These are phyloP conservation scores for Jimgerdemannia lactiflua DNA, from an alignment of 192 early-diverging fungal species.

Conservation along the genomic window DNA sequence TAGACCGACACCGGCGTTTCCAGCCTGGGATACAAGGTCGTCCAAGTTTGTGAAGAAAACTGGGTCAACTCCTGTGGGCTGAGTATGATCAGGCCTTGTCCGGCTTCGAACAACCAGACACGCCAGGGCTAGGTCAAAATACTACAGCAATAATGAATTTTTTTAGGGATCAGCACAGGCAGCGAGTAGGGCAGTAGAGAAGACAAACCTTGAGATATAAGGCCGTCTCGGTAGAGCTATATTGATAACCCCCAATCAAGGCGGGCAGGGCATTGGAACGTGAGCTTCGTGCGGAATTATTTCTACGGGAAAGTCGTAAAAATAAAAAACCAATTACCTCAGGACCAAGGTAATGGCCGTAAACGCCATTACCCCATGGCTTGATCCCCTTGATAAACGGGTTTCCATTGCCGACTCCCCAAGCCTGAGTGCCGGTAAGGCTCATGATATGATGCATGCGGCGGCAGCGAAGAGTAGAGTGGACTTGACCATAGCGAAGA, in stretches of 20 bases:
- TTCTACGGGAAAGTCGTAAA: not conserved
- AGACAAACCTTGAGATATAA: not conserved
- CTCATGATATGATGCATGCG: too few relatives aligned
- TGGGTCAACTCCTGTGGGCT: not conserved
- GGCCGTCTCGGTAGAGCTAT: not conserved
- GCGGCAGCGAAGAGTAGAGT: not conserved
- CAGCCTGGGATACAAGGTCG: not conserved
- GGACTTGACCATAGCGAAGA: not conserved
- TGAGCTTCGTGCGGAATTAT: not conserved
- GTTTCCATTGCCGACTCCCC: not conserved
- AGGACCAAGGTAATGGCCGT: not conserved
- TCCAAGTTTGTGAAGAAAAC: not conserved
- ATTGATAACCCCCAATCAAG: not conserved
- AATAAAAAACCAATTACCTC: not conserved
- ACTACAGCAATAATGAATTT: not conserved
- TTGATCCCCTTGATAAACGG: not conserved
- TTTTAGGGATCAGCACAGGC: too few relatives aligned
- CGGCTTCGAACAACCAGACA: constrained; percentile 3
- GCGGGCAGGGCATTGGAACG: not conserved
- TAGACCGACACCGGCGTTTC: not conserved
- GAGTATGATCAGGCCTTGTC: not conserved
- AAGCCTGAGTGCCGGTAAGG: not conserved
- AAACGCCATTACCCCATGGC: not conserved
- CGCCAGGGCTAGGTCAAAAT: not conserved
- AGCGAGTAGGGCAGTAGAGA: too few relatives aligned